These are phyloP conservation scores for Alloteropsis semialata DNA, from an alignment of 176 grass and related monocot genomes.

Conservation along the genomic window DNA sequence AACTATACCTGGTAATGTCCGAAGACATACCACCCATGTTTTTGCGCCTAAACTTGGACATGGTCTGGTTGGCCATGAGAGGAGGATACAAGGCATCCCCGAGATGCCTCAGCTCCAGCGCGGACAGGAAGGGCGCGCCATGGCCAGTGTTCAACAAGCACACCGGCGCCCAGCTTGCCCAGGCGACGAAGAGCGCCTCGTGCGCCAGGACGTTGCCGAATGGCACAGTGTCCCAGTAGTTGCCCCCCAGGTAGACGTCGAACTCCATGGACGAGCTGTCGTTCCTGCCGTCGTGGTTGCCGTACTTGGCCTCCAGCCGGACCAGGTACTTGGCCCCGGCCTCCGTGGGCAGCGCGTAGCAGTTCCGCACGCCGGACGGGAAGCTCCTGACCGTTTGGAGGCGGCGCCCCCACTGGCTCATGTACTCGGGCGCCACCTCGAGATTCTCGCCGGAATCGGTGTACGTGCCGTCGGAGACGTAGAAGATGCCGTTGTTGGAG, in stretches of 20 bases:
- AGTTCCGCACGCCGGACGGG: conserved; percentile 32
- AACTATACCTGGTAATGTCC: background rate
- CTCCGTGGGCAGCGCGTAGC: conserved; percentile 37
- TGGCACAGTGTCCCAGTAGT: background rate
- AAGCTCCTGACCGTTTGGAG: conserved; percentile 27
- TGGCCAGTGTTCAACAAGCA: conserved; percentile 43
- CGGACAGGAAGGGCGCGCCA: conserved; percentile 47
- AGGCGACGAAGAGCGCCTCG: background rate
- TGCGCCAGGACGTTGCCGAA: background rate
- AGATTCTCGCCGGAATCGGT: background rate
- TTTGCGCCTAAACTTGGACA: background rate
- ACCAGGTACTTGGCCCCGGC: conserved; percentile 36
- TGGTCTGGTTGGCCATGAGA: background rate
- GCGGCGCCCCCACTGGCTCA: fast-evolving
- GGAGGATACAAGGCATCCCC: background rate
- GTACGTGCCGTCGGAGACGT: background rate
- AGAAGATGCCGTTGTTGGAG: background rate
- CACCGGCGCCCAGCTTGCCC: conserved; percentile 7
- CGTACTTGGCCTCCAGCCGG: background rate
- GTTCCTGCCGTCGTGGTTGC: conserved; percentile 37
- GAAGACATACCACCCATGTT: background rate
- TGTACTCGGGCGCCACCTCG: background rate
- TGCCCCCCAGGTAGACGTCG: conserved; percentile 31
- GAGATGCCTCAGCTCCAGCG: conserved; percentile 15
- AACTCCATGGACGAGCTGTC: conserved; percentile 10